Base-by-base conservation (phyloP, 257 asterid species). In the Solanum peruvianum region DNA sequence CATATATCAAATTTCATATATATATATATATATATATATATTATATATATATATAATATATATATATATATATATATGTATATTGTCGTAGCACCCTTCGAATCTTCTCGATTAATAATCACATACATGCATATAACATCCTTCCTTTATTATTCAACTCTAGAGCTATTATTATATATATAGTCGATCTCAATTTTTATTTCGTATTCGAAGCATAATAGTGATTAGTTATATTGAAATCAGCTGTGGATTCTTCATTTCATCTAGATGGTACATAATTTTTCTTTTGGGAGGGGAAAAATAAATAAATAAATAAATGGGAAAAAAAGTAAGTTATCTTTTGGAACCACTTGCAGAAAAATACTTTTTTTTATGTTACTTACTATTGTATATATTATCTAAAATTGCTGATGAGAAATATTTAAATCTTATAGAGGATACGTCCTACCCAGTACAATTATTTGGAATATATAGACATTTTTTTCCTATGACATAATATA, bases 371-470 rank as follows among this genome's bases (percentile, higher is more conserved):
- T 77, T 13, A n/a, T 62, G 70, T 62, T 62, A n/a, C 70, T 78
- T 44, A 76, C 60, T 73, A 73, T 77, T 44, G 62, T 44, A 80
- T 80, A 47, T 80, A 80, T 80, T 80, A 80, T 80, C 85, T 47
- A 80, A 80, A 29, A 18, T 27, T 80, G 85, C 44, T 47, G 85
- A 80, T 18, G 44, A 47, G 58, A 29, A 45, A 47, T 58, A 80
- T 47, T 80, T 45, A 80, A 20, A 80, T 47, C 66, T 80, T 80
- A 56, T 80, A 78, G 39, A 47, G 39, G 85, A 80, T 80, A 49
- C 85, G 85, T 80, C 85, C 85, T 47, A 80, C 85, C 66, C 85
- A 80, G 85, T 80, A 29, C 67, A 45, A 80, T 80, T 47, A 80
- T 47, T 78, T 80, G 42, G 85, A 80, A 47, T 47, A 80, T 47